These are phyloP conservation scores for Achaetomium macrosporum DNA, from an alignment of 2,329 filamentous ascomycete species.

Conservation along the genomic window DNA sequence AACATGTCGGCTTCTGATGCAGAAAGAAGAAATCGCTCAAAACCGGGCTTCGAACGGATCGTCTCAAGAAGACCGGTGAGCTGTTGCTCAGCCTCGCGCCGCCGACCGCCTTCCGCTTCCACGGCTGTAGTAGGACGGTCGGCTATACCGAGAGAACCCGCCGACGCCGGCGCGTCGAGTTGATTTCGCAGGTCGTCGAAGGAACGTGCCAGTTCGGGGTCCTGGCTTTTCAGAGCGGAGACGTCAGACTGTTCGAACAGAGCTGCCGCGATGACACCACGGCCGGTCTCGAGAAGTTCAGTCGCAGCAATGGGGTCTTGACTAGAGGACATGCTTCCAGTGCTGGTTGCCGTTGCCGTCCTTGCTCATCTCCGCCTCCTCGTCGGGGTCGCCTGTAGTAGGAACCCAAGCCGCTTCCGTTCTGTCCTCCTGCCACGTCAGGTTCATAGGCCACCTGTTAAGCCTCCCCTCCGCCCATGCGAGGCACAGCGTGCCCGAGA, in stretches of 20 bases:
- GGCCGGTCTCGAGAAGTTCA: background rate
- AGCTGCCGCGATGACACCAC: background rate
- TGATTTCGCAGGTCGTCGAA: too few relatives aligned
- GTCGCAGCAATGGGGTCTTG: too few relatives aligned
- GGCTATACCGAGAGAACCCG: too few relatives aligned
- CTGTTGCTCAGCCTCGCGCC: background rate
- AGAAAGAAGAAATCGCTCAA: background rate
- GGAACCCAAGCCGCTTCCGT: conserved; percentile 1
- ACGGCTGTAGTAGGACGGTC: too few relatives aligned
- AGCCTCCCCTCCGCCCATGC: background rate
- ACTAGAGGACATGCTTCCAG: background rate
- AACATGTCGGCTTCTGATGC: background rate
- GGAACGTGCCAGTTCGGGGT: background rate
- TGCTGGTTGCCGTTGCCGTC: background rate
- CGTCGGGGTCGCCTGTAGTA: background rate
- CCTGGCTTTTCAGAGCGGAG: background rate
- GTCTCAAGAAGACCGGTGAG: background rate
- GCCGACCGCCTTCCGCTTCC: background rate
- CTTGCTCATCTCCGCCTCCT: background rate
- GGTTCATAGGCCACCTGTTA: background rate
- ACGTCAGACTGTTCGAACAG: background rate
- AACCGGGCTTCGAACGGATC: background rate
- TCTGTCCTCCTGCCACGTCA: background rate
- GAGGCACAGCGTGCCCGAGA: background rate
- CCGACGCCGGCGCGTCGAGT: too few relatives aligned